Evolutionary conservation across 1,284 basidiomycete genomes (phyloP).

Genomic region (Tilletia caries): DNA sequence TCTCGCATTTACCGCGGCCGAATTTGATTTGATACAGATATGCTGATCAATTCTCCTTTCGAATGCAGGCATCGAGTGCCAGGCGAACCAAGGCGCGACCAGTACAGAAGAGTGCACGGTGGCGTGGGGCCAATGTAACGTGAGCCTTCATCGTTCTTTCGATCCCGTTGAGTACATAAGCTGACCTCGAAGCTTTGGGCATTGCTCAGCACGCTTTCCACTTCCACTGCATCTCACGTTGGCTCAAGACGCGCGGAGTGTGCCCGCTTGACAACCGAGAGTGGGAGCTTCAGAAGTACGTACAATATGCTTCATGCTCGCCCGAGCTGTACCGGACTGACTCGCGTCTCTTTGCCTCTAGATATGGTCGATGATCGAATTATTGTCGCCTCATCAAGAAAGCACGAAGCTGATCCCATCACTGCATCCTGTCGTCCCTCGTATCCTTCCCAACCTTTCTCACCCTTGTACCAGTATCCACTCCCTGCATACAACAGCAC

Average conservation of each 20-base stretch:
- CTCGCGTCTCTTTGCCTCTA: neutral
- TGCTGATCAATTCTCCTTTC: neutral
- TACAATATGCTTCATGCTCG: slow-evolving; percentile 18
- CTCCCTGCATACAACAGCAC: too few species aligned
- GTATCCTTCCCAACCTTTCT: neutral
- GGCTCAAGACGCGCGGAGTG: slow-evolving; percentile 98
- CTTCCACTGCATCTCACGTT: slow-evolving; percentile 98
- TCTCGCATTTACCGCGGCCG: neutral
- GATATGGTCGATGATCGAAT: neutral
- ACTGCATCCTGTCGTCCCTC: neutral
- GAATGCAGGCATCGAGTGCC: slow-evolving; percentile 88
- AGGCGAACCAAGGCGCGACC: slow-evolving; percentile 95
- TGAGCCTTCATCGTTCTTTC: slow-evolving; percentile 56
- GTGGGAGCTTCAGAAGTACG: slow-evolving; percentile 86
- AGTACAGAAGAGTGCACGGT: slow-evolving; percentile 97
- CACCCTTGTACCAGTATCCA: neutral
- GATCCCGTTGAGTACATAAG: neutral
- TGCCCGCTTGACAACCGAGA: slow-evolving; percentile 92
- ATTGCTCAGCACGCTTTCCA: slow-evolving; percentile 87
- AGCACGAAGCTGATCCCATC: too few species aligned
- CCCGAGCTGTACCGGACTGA: neutral
- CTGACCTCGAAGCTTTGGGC: neutral
- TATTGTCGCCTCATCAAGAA: too few species aligned
- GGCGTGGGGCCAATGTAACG: slow-evolving; percentile 99
- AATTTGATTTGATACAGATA: too few species aligned